phyloP scores from a whole-genome alignment of 1,139 yeast species.

The Waltiozyma solani region DNA sequence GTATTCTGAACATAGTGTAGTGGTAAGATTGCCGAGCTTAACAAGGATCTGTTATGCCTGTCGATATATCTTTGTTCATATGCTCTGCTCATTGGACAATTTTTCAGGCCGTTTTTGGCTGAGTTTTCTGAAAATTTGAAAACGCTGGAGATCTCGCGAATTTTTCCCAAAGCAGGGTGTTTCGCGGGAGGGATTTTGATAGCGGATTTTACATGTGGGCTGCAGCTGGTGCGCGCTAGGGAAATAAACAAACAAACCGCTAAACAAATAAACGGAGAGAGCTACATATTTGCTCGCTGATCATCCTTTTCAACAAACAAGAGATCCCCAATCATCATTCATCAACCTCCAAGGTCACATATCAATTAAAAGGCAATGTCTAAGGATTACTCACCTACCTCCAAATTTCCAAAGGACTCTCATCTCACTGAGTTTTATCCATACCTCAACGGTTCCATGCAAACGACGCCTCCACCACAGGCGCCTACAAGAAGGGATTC shows the following conservation, averaged over 20 bases:
- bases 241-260: neutral
- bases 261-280: no score
- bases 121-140: neutral
- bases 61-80: no score
- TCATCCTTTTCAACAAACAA: no score
- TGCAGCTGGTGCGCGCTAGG: no score
- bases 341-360: no score
- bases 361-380: no score
- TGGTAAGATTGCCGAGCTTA: slow-evolving; percentile 2
- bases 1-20: neutral
- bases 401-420: slow-evolving; percentile 24
- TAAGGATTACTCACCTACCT: neutral
- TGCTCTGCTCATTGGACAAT: no score
- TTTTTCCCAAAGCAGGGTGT: neutral
- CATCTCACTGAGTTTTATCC: slow-evolving; percentile 46
- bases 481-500: slow-evolving; percentile 19
- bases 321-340: no score
- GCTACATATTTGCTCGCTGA: no score
- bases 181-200: neutral
- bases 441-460: slow-evolving; percentile 30
- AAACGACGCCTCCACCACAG: slow-evolving; percentile 1
- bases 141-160: neutral
- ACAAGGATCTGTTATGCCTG: no score
- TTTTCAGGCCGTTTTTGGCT: neutral
- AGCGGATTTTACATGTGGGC: no score